A percentile compares a stretch with the other conserved stretches of the same genome.
These are phyloP conservation scores for Canariomyces notabilis DNA, from an alignment of 2,329 filamentous ascomycete genomes.

Conservation along the genomic window DNA sequence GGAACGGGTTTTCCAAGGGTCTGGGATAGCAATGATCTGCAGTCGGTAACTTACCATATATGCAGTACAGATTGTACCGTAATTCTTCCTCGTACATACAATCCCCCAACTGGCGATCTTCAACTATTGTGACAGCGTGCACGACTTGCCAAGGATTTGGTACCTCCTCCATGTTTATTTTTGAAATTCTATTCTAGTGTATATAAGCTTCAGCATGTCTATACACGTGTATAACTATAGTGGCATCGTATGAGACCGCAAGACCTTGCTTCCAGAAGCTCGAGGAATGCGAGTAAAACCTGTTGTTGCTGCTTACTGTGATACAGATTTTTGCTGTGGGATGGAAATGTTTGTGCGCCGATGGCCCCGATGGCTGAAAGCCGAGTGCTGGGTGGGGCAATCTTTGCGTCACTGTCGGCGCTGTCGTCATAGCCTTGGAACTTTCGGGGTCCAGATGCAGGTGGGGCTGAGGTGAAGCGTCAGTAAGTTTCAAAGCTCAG, in stretches of 20 bases:
- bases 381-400: slow-evolving; percentile 3
- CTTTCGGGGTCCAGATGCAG: background rate
- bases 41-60: too few species aligned
- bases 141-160: too few species aligned
- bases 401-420: slow-evolving; percentile 15
- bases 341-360: background rate
- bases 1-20: slow-evolving; percentile 11
- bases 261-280: background rate
- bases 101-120: too few species aligned
- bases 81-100: too few species aligned
- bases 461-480: background rate
- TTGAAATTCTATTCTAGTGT: too few species aligned
- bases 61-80: too few species aligned
- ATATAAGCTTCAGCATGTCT: too few species aligned
- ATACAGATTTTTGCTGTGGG: background rate
- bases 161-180: too few species aligned
- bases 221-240: too few species aligned
- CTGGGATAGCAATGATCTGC: slow-evolving; percentile 19
- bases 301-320: background rate
- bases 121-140: too few species aligned
- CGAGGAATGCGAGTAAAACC: background rate
- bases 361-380: background rate
- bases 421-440: slow-evolving; percentile 17
- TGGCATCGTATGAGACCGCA: too few species aligned
- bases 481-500: slow-evolving; percentile 10